Percentiles rank a stretch among this genome's conserved stretches.
Evolutionary conservation across 768 basidiomycete species (phyloP).

Genomic region (Trametes punicea): DNA sequence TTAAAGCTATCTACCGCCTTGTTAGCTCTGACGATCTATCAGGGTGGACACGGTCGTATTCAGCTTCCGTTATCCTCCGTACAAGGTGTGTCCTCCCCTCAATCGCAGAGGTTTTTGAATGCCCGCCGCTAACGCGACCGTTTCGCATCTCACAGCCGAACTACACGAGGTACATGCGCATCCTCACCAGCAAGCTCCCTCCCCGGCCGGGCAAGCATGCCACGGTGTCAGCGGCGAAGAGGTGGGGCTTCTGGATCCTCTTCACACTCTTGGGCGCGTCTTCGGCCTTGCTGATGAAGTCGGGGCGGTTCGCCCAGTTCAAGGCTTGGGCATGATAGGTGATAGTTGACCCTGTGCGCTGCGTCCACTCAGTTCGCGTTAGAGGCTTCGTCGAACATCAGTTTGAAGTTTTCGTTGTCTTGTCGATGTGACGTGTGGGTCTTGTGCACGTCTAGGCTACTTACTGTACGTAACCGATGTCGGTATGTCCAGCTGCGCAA

Average conservation of each 20-base stretch:
- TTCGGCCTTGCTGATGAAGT: slow-evolving; percentile 12
- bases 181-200: background rate
- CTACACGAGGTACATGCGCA: background rate
- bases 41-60: slow-evolving; percentile 13
- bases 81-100: background rate
- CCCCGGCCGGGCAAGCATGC: background rate
- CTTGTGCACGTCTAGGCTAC: too few relatives aligned
- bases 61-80: slow-evolving; percentile 16
- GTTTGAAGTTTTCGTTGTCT: too few relatives aligned
- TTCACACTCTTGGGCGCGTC: slow-evolving; percentile 14
- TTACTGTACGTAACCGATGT: too few relatives aligned
- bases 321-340: too few relatives aligned
- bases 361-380: too few relatives aligned
- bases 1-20: background rate
- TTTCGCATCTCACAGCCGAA: background rate
- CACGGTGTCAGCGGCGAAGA: background rate
- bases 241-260: slow-evolving; percentile 18
- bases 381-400: too few relatives aligned
- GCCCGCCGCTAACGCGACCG: background rate
- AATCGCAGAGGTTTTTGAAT: background rate
- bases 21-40: background rate
- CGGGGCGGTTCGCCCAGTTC: slow-evolving; percentile 5
- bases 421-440: too few relatives aligned
- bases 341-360: too few relatives aligned
- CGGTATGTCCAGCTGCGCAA: too few relatives aligned